Evolutionary conservation across 139 green algal species (phyloP), one percentile per base, ranked within the genome.

Genomic region (Chlorella sp.): DNA sequence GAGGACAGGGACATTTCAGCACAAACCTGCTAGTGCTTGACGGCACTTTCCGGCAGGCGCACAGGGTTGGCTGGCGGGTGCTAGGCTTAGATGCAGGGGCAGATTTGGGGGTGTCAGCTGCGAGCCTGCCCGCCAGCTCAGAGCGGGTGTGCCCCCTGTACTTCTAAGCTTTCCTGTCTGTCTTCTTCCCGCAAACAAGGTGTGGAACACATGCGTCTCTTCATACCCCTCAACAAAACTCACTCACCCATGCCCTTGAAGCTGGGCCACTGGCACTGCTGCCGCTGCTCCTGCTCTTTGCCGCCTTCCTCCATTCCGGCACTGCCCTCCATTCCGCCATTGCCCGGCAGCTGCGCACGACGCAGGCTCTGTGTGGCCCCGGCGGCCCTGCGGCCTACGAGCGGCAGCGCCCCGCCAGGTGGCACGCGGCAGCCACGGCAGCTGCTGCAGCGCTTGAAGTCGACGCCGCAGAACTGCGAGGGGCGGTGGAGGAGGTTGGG

Each of bases 361-460:
- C 64, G 64, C 34, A 30, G 36, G 75, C 1, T 11, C 75, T 39
- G 40, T 34, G 73, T 1, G 75, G 24, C 5, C 34, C 75, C 24
- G 2, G n/a, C 75, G 1, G 34, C 75, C n/a, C 75, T 24, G 75
- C 34, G 34, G 36, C 34, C 64, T 12, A 14, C 64, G 21, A 71
- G 64, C 64, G 64, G 14, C 34, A 24, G 18, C 75, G 16, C 24
- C 14, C 34, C 9, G n/a, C 75, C 34, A 12, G n/a, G 26, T 18
- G 32, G 14, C 75, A 28, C 36, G 79, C 40, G 79, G 28, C 79
- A 64, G 28, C 40, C 42, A 40, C 37, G 79, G 40, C 79, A 81
- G 75, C 75, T 81, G 36, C 36, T 36, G 79, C 79, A 84, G 40
- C n/a, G 95, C 91, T 96, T 81, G 75, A 53, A 81, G 75, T 81